Evolutionary conservation across 805 yeast species (phyloP), one percentile per base, ranked within the genome.

Genomic region (Metschnikowia lunata): DNA sequence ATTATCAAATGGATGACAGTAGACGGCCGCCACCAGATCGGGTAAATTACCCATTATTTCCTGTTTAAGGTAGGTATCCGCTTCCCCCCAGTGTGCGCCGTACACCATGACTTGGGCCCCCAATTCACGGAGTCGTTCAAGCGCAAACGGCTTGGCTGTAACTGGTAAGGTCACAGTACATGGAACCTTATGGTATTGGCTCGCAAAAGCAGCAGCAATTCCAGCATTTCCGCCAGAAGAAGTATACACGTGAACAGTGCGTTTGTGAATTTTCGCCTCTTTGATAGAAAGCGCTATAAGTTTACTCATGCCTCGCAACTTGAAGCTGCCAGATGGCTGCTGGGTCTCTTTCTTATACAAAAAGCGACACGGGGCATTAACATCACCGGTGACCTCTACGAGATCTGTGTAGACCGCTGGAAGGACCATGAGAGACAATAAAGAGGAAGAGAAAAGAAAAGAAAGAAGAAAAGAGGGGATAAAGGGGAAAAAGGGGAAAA

Each of bases 131-230:
- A 83, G 71, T 49, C 74, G 72, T 12, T 66, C 65, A 6, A 67
- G 60, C 63, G 82, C 79, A n/a, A 68, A 63, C 6, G 51, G 54
- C 15, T 42, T 42, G 7, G 86, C 71, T 2, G 70, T 61, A 1
- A 55, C 59, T 1, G 88, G 88, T 1, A 83, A 76, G 0, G 78
- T 85, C 3, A 83, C 86, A 0, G 84, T 79, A 50, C 83, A 78
- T 18, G 61, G 54, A 0, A 58, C 72, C 45, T 46, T 63, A 52
- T 57, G 66, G 56, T 39, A 61, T 38, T 46, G 52, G 5, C 78
- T 69, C 26, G 77, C 69, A 39, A 66, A 67, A 1, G 80, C 77
- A 8, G 80, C 80, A 7, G 82, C 82, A 45, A 75, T 62, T 1
- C 79, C 79, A n/a, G 79, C 79, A 48, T 75, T 75, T 8, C 83